These are phyloP conservation scores for Phytophthora vignae DNA, from an alignment of 352 stramenopile species.

Conservation along the genomic window DNA sequence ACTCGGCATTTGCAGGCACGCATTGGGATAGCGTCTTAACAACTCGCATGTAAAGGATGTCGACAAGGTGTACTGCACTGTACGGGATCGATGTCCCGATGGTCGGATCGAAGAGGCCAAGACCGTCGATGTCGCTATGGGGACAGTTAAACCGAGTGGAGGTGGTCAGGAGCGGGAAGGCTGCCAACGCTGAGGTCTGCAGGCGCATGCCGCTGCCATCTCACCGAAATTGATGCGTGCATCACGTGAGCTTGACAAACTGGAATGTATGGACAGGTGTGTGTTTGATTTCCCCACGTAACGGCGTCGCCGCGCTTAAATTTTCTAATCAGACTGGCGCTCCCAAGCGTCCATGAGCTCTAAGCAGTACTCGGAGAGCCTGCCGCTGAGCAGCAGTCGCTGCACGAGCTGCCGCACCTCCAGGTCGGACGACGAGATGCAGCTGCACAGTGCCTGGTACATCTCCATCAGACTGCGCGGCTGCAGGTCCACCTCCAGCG, in stretches of 20 bases:
- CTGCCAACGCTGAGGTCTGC: neutral
- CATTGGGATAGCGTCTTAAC: neutral
- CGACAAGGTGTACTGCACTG: too few species aligned
- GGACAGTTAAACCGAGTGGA: neutral
- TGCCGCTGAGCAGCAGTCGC: slow-evolving; percentile 61
- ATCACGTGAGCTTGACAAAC: neutral
- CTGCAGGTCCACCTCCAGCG: slow-evolving; percentile 59
- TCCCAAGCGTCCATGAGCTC: slow-evolving; percentile 49
- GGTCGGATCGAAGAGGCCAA: too few species aligned
- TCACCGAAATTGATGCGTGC: neutral
- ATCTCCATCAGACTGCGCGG: slow-evolving; percentile 72
- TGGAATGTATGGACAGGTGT: slow-evolving; percentile 2
- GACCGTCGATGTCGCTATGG: neutral
- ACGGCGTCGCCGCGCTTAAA: slow-evolving; percentile 5
- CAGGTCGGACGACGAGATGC: slow-evolving; percentile 72
- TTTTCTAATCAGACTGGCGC: slow-evolving; percentile 36
- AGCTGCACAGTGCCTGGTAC: slow-evolving; percentile 80
- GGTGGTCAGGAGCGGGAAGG: neutral
- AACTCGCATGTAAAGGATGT: neutral
- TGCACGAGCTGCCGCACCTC: slow-evolving; percentile 78
- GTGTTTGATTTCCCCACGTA: neutral
- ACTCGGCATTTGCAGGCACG: neutral
- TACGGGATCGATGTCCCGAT: too few species aligned
- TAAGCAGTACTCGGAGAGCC: slow-evolving; percentile 64
- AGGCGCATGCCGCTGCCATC: neutral